A percentile compares a stretch with the other conserved stretches of the same genome.
Conservation (phyloP, 2,329 filamentous ascomycete species). For the Rutstroemia sp. region DNA sequence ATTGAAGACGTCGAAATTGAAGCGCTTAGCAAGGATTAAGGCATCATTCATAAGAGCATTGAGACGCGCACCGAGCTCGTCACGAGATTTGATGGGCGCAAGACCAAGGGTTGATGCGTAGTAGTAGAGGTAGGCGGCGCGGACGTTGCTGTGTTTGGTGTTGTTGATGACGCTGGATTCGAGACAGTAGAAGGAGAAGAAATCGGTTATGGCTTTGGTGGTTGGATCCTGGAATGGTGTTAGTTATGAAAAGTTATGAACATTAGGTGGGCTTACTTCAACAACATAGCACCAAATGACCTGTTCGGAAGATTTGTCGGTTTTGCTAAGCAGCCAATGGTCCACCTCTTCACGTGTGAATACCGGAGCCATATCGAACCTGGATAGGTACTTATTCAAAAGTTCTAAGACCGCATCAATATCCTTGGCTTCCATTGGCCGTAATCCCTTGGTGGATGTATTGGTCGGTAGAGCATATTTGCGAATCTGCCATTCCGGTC, state of each 20-base stretch:
- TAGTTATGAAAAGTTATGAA: background rate
- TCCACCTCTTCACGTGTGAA: slow-evolving; percentile 74
- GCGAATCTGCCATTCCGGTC: slow-evolving; percentile 75
- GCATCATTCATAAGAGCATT: slow-evolving; percentile 78
- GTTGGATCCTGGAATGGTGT: slow-evolving; percentile 39
- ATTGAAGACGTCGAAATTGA: slow-evolving; percentile 93
- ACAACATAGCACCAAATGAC: slow-evolving; percentile 94
- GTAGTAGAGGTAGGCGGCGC: slow-evolving; percentile 94
- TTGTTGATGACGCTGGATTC: slow-evolving; percentile 88
- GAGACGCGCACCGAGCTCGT: slow-evolving; percentile 67
- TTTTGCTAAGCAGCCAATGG: slow-evolving; percentile 79
- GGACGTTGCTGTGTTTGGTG: slow-evolving; percentile 68
- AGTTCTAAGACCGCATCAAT: slow-evolving; percentile 67
- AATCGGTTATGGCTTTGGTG: slow-evolving; percentile 83
- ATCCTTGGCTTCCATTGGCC: slow-evolving; percentile 74
- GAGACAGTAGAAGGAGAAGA: slow-evolving; percentile 93
- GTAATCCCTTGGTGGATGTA: slow-evolving; percentile 67
- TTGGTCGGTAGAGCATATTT: slow-evolving; percentile 76
- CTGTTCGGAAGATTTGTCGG: slow-evolving; percentile 59
- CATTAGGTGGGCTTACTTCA: slow-evolving; percentile 44
- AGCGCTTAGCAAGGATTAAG: slow-evolving; percentile 76
- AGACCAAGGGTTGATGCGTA: slow-evolving; percentile 83
- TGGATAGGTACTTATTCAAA: slow-evolving; percentile 67
- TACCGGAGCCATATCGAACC: slow-evolving; percentile 77
- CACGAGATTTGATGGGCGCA: slow-evolving; percentile 42